Evolutionary conservation across 495 filamentous ascomycete species (phyloP), one percentile per base, ranked within the genome.

Genomic region (Pseudoneurospora amorphoporcata): DNA sequence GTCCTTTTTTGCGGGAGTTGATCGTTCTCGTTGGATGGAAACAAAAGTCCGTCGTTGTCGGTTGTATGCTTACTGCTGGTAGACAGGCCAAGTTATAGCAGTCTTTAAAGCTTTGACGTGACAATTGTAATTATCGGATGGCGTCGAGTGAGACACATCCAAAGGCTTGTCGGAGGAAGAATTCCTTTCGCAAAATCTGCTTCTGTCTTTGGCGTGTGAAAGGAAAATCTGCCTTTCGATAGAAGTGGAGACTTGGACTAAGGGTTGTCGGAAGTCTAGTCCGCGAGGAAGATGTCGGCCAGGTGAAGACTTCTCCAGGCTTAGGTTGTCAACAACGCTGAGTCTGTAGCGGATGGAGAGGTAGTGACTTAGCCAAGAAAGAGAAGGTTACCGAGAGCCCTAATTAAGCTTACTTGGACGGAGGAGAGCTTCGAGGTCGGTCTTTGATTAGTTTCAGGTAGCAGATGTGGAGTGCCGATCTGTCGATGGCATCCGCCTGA

Each of bases 401-500:
- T 16, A 35, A 65, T 65, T 65, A 65, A 65, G 53, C 29, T 65
- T 65, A 65, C 53, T 65, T 65, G 53, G 14, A 17, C 53, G 29
- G 14, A 65, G 29, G 17, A 65, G 29, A 65, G 53, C 23, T 65
- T 32, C 12, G 32, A 65, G 14, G 29, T 61, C 53, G 23, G 23
- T 32, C 23, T 61, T 32, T 61, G 53, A 61, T 32, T 8, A 65
- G 29, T 35, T 65, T 65, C 29, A 65, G 14, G 53, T 65, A 65
- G 61, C 70, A 76, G 73, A 70, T 73, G 76, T 74, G 75, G 76
- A 78, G 72, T 70, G 76, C 70, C 76, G 76, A 78, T 78, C 75
- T 72, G 69, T 74, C 53, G 68, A 72, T 72, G 73, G 73, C 73
- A 69, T 68, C 39, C 45, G 29, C 58, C 58, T 61, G 72, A 65